Conservation (phyloP, 345 rosid genomes). For the Syzygium aromaticum region DNA sequence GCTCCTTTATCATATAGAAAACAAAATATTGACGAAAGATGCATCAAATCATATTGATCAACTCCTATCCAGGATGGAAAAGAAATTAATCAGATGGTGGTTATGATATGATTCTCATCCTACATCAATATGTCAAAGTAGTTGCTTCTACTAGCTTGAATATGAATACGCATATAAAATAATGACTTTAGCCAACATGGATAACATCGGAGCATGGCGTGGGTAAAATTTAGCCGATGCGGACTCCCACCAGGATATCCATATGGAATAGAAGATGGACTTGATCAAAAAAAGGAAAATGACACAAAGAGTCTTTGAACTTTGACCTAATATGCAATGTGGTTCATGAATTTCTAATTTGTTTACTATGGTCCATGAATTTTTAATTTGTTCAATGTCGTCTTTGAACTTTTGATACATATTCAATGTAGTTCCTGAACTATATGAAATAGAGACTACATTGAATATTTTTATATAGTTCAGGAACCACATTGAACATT, state of each 20-base stretch:
- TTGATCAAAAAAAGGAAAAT: neutral
- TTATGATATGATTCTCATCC: neutral
- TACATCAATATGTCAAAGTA: neutral
- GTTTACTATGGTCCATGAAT: no score
- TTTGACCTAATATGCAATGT: no score
- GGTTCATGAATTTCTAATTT: no score
- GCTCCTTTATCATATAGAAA: neutral
- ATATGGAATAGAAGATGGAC: neutral
- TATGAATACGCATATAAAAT: neutral
- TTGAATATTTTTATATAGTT: no score
- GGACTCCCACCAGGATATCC: fast-evolving
- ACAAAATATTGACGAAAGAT: neutral
- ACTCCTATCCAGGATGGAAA: neutral
- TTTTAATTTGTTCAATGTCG: no score
- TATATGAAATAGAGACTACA: no score
- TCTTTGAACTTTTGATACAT: no score
- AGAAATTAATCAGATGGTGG: neutral
- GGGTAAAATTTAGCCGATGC: neutral
- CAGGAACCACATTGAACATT: no score
- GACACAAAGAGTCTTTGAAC: no score
- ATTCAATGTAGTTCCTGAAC: no score
- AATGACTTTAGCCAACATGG: neutral
- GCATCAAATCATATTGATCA: neutral
- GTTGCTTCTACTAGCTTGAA: neutral
- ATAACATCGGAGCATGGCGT: neutral